phyloP scores from a whole-genome alignment of 2,329 filamentous ascomycete genomes.

The Erysiphe neolycopersici region DNA sequence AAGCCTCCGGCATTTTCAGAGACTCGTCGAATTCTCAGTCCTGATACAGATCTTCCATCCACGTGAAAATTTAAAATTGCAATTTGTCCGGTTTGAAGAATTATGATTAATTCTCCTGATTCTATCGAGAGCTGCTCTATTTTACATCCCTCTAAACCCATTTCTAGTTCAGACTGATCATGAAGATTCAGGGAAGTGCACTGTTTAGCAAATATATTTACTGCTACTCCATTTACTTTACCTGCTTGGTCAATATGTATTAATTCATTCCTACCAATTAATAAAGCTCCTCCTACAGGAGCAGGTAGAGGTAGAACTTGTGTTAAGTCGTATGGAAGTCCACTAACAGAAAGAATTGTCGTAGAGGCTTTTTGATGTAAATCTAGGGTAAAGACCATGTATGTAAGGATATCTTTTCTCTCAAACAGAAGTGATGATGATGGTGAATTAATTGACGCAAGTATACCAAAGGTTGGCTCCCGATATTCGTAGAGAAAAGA shows the following conservation, averaged over 20 bases:
- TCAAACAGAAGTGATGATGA: conserved; percentile 49
- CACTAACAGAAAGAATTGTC: conserved; percentile 62
- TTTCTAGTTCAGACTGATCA: conserved; percentile 57
- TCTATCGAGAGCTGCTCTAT: conserved; percentile 53
- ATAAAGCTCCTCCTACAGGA: conserved; percentile 66
- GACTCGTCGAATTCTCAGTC: conserved; percentile 46
- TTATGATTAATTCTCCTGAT: conserved; percentile 59
- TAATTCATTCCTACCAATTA: conserved; percentile 71
- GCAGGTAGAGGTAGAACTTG: conserved; percentile 58
- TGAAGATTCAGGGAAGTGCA: conserved; percentile 60
- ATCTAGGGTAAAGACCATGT: conserved; percentile 87
- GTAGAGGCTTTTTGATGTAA: conserved; percentile 83
- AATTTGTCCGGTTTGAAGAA: conserved; percentile 49
- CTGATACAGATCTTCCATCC: conserved; percentile 76
- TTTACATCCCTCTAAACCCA: conserved; percentile 58
- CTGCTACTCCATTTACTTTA: conserved; percentile 72
- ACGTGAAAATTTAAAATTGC: conserved; percentile 58
- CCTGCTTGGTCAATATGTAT: conserved; percentile 92
- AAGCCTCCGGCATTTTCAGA: conserved; percentile 32
- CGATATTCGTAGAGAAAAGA: conserved; percentile 91
- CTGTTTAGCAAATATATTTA: conserved; percentile 71
- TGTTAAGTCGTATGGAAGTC: conserved; percentile 67
- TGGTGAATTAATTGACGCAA: conserved; percentile 49
- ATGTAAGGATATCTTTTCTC: conserved; percentile 62
- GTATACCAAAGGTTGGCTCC: conserved; percentile 86